A percentile compares a stretch with the other conserved stretches of the same genome.
Conservation (phyloP, 768 basidiomycete species). For the Roridomyces roridus region DNA sequence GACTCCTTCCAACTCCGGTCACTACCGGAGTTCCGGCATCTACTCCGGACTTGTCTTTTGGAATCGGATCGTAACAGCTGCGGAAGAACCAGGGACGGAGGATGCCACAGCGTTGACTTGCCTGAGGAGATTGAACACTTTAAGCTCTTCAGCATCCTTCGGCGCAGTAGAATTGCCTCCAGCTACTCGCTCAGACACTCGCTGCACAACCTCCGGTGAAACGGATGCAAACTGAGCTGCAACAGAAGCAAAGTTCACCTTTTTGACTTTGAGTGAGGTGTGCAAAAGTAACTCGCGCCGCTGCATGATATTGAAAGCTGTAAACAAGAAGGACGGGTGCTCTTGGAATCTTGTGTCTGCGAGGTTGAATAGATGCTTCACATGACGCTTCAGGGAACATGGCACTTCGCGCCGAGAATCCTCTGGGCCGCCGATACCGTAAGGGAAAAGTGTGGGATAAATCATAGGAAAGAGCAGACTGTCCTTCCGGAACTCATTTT, state of each 20-base stretch:
- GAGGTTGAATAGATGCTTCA: slow-evolving; percentile 26
- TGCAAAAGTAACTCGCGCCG: slow-evolving; percentile 21
- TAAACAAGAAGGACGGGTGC: slow-evolving; percentile 35
- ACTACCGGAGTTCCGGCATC: too few relatives aligned
- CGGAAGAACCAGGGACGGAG: slow-evolving; percentile 6
- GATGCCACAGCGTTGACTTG: slow-evolving; percentile 6
- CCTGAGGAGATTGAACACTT: slow-evolving; percentile 25
- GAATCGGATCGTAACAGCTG: slow-evolving; percentile 7
- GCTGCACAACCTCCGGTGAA: slow-evolving; percentile 12
- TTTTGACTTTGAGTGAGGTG: neutral
- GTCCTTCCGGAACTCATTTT: slow-evolving; percentile 29
- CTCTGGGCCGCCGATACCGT: slow-evolving; percentile 33
- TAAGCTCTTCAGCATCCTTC: slow-evolving; percentile 22
- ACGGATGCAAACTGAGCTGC: slow-evolving; percentile 10
- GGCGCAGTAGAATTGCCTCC: slow-evolving; percentile 7
- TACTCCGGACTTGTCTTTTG: too few relatives aligned
- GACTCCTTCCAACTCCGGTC: too few relatives aligned
- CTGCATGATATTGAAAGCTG: slow-evolving; percentile 36
- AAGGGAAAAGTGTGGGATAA: slow-evolving; percentile 34
- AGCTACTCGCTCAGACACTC: slow-evolving; percentile 8
- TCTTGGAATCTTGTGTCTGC: slow-evolving; percentile 22
- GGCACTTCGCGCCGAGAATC: slow-evolving; percentile 3
- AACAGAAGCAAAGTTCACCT: slow-evolving; percentile 18
- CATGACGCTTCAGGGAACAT: slow-evolving; percentile 27
- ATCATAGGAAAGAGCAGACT: slow-evolving; percentile 30